A percentile compares a stretch with the other conserved stretches of the same genome.
These are phyloP conservation scores for Luffa aegyptiaca DNA, from an alignment of 306 rosid genomes.

Conservation along the genomic window DNA sequence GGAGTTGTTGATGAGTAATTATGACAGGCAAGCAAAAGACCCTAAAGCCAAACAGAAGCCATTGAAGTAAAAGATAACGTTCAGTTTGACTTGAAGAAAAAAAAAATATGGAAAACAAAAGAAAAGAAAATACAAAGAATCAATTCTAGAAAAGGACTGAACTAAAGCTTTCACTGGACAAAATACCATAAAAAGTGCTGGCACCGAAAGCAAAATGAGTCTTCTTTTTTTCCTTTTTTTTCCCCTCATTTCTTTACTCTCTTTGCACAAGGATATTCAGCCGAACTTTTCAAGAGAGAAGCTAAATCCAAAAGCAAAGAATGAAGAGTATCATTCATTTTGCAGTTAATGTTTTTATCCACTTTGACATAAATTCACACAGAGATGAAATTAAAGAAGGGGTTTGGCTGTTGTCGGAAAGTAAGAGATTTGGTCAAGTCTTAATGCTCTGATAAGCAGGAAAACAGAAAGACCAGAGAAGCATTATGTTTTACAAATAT, in stretches of 20 bases:
- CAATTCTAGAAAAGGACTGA: slow-evolving; percentile 1
- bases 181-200: neutral
- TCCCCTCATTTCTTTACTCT: neutral
- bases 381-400: neutral
- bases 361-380: neutral
- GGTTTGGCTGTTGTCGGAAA: neutral
- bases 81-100: slow-evolving; percentile 5
- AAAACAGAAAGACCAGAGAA: neutral
- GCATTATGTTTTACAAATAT: neutral
- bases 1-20: slow-evolving; percentile 10
- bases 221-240: neutral
- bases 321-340: neutral
- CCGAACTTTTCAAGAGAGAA: neutral
- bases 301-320: neutral
- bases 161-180: neutral
- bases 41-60: slow-evolving; percentile 1
- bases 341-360: neutral
- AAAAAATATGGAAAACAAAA: neutral
- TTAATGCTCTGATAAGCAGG: neutral
- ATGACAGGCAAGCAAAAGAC: neutral
- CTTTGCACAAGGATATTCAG: neutral
- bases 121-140: neutral
- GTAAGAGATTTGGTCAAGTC: neutral
- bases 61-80: slow-evolving; percentile 11
- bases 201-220: slow-evolving; percentile 15